These are phyloP conservation scores for Talaromyces marneffei DNA, from an alignment of 2,329 filamentous ascomycete genomes.

Conservation along the genomic window DNA sequence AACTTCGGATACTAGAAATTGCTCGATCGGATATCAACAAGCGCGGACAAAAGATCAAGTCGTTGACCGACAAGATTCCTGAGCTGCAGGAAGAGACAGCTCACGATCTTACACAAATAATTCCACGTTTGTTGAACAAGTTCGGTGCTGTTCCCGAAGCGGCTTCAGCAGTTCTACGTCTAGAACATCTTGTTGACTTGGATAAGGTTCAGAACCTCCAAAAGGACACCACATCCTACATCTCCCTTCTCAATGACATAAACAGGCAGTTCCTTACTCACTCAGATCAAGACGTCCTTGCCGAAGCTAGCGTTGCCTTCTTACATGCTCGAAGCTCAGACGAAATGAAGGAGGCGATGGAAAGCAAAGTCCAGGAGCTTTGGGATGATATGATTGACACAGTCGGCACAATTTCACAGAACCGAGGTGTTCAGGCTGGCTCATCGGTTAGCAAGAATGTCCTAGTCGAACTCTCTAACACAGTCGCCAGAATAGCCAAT, in stretches of 20 bases:
- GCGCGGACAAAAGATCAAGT: slow-evolving; percentile 52
- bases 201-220: slow-evolving; percentile 83
- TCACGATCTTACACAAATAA: slow-evolving; percentile 67
- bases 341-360: slow-evolving; percentile 79
- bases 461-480: slow-evolving; percentile 66
- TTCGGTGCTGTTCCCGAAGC: slow-evolving; percentile 86
- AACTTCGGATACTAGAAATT: slow-evolving; percentile 61
- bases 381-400: slow-evolving; percentile 80
- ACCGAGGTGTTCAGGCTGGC: slow-evolving; percentile 64
- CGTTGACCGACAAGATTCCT: slow-evolving; percentile 54
- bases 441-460: slow-evolving; percentile 61
- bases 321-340: slow-evolving; percentile 80
- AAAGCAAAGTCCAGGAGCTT: slow-evolving; percentile 69
- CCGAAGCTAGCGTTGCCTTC: slow-evolving; percentile 75
- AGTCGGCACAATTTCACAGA: slow-evolving; percentile 64
- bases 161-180: slow-evolving; percentile 73
- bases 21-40: slow-evolving; percentile 56
- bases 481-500: slow-evolving; percentile 72
- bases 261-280: slow-evolving; percentile 93
- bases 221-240: slow-evolving; percentile 76
- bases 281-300: slow-evolving; percentile 75
- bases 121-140: slow-evolving; percentile 83
- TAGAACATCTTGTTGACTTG: slow-evolving; percentile 81
- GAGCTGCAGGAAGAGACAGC: slow-evolving; percentile 75
- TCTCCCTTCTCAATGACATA: slow-evolving; percentile 79